Evolutionary conservation across 176 grass and related monocot genomes (phyloP).

Genomic region (Eleusine indica): DNA sequence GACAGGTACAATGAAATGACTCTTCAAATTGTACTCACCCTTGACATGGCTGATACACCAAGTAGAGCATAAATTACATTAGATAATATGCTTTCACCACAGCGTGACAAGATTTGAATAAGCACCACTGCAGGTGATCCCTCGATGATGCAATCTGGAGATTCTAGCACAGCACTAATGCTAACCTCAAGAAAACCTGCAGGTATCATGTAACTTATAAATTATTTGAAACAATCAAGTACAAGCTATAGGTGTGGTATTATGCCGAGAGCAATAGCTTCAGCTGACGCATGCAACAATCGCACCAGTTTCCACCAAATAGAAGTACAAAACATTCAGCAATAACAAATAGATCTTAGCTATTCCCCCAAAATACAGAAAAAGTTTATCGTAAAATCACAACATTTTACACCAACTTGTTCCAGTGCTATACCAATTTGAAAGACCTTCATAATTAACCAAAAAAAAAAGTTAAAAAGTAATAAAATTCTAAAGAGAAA

Average conservation of each 20-base stretch:
- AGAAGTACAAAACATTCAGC: no score
- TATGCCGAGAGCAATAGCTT: conserved; percentile 25
- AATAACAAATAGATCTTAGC: no score
- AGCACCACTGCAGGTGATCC: conserved; percentile 61
- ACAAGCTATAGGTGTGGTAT: not conserved
- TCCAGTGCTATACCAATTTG: no score
- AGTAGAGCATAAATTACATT: conserved; percentile 91
- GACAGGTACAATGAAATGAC: conserved; percentile 2
- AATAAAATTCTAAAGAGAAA: no score
- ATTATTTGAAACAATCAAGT: conserved; percentile 35
- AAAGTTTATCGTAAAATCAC: no score
- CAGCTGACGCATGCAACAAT: not conserved
- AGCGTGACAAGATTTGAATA: conserved; percentile 68
- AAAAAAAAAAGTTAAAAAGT: no score
- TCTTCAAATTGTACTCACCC: conserved; percentile 57
- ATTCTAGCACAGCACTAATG: conserved; percentile 66
- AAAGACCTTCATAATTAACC: no score
- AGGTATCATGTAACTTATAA: conserved; percentile 30
- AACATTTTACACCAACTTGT: no score
- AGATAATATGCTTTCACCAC: conserved; percentile 82
- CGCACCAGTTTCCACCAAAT: not conserved
- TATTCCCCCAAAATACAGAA: no score
- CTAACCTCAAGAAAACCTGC: conserved; percentile 89
- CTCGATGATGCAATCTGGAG: conserved; percentile 52
- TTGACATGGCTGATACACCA: conserved; percentile 91